A percentile compares a stretch with the other conserved stretches of the same genome.
Conservation (phyloP, 129 eudicot species). For the Flaveria sonorensis region DNA sequence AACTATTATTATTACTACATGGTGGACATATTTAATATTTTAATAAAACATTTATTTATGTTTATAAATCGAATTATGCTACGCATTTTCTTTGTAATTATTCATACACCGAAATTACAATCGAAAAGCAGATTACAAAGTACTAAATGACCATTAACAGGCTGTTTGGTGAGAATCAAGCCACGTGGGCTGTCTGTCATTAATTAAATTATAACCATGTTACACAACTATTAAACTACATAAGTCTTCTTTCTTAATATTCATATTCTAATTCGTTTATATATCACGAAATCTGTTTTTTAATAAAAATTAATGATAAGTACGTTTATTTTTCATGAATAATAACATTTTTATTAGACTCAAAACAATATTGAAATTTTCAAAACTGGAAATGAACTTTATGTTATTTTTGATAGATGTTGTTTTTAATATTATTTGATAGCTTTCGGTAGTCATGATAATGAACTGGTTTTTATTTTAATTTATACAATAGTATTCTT, state of each 20-base stretch:
- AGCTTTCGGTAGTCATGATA: neutral
- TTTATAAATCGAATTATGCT: slow-evolving; percentile 24
- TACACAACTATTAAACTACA: slow-evolving; percentile 29
- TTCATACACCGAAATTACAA: slow-evolving; percentile 14
- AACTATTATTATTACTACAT: slow-evolving; percentile 22
- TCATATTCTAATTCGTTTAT: neutral
- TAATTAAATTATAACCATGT: slow-evolving; percentile 43
- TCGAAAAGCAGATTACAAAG: slow-evolving; percentile 12
- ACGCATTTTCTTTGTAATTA: slow-evolving; percentile 23
- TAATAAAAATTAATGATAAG: neutral
- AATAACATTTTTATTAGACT: neutral
- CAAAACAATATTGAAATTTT: neutral
- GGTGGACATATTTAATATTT: slow-evolving; percentile 26
- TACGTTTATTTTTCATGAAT: neutral
- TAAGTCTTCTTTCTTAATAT: slow-evolving; percentile 23
- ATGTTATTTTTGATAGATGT: neutral
- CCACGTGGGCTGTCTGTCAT: slow-evolving; percentile 50
- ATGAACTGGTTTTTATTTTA: neutral
- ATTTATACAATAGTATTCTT: neutral
- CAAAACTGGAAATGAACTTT: neutral
- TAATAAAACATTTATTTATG: neutral
- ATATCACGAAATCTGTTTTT: neutral
- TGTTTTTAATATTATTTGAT: neutral
- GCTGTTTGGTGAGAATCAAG: slow-evolving; percentile 49
- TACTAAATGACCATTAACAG: slow-evolving; percentile 49